Evolutionary conservation across 2,329 filamentous ascomycete genomes (phyloP), one percentile per base, ranked within the genome.

Genomic region (Capronia epimyces): DNA sequence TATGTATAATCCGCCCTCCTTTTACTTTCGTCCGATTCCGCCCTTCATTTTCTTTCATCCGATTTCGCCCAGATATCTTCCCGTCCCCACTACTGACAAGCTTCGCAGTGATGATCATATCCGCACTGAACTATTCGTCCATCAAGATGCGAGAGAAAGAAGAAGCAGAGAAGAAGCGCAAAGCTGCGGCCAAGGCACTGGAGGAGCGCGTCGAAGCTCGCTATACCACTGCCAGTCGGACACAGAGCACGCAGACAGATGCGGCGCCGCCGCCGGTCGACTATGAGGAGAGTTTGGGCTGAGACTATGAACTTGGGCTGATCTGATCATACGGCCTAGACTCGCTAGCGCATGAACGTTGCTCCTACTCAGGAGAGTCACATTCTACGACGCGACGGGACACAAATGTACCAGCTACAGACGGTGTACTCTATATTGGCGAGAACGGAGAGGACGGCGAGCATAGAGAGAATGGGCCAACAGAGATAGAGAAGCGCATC

Each of bases 81-180:
- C n/a, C n/a, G n/a, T n/a, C 5, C n/a, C 12, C 12, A 42, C 1
- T 24, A 16, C 20, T 16, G 20, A 15, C 12, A 18, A 16, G 7
- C 13, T 13, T 36, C 29, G 15, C 44, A 75, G 72, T 71, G 55
- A 74, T 75, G 68, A 73, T 74, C 22, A 71, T 75, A 29, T 58
- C 70, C 9, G 71, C 73, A 43, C 64, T 75, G 42, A 72, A 72
- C 43, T 70, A 69, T 46, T 73, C 70, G 2, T 66, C 66, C 43
- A 69, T 64, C 43, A 66, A 67, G 53, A 57, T 63, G 8, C 65
- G 67, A 18, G 62, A 64, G 27, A 66, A 67, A 36, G 63, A 62
- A 34, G 62, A 66, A 24, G 60, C 67, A 40, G 63, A 64, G 56
- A 67, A 68, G 46, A 65, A 64, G 63, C 60, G 65, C 63, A 60